Conservation (phyloP, 495 filamentous ascomycete species). For the Hyphodiscus hymeniophilus region DNA sequence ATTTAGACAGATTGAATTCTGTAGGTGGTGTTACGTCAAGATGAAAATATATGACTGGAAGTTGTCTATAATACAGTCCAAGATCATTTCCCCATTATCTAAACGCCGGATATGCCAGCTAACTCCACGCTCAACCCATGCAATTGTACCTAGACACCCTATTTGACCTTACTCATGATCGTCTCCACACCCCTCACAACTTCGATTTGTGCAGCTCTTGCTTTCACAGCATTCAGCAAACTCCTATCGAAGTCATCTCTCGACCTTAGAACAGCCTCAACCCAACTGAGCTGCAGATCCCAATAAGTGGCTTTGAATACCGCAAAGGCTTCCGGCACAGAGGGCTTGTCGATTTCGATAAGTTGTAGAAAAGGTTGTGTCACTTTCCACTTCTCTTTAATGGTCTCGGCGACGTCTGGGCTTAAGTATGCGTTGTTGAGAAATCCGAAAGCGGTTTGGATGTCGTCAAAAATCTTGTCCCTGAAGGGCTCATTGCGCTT, state of each 20-base stretch:
- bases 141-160: constrained; percentile 15
- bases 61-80: background rate
- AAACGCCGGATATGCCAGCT: constrained; percentile 1
- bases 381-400: constrained; percentile 89
- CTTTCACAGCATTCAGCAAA: constrained; percentile 82
- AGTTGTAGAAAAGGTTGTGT: constrained; percentile 72
- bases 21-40: too few species aligned
- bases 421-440: constrained; percentile 48
- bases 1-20: too few species aligned
- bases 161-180: constrained; percentile 85
- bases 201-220: constrained; percentile 73
- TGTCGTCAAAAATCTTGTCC: constrained; percentile 84
- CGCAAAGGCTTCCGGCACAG: constrained; percentile 68
- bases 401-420: constrained; percentile 39
- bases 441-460: constrained; percentile 75
- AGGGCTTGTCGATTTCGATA: constrained; percentile 65
- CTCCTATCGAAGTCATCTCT: constrained; percentile 90
- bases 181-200: constrained; percentile 74
- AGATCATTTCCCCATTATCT: background rate
- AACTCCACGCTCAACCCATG: constrained; percentile 17
- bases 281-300: constrained; percentile 93
- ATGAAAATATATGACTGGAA: too few species aligned
- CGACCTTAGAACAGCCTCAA: constrained; percentile 81
- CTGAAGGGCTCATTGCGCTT: constrained; percentile 71
- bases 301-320: constrained; percentile 79